These are phyloP conservation scores for Prunus mume DNA, from an alignment of 306 rosid species.

Conservation along the genomic window DNA sequence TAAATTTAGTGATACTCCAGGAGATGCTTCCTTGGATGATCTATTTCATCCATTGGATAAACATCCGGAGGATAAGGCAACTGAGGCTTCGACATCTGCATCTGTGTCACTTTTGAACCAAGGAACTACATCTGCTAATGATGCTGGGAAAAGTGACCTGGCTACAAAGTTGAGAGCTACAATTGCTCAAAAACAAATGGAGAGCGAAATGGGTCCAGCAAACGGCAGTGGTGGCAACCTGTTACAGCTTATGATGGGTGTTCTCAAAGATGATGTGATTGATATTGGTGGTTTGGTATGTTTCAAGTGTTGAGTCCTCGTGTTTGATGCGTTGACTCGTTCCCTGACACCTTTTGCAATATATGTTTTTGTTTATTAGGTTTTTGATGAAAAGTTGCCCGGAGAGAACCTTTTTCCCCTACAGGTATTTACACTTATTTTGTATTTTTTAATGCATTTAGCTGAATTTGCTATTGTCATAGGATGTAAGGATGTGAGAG, in stretches of 20 bases:
- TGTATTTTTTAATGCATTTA: background rate
- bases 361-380: slow-evolving; percentile 46
- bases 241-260: slow-evolving; percentile 83
- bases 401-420: slow-evolving; percentile 90
- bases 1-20: slow-evolving; percentile 96
- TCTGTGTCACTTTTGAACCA: slow-evolving; percentile 53
- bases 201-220: slow-evolving; percentile 75
- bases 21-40: slow-evolving; percentile 97
- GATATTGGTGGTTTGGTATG: slow-evolving; percentile 96
- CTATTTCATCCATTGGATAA: slow-evolving; percentile 80
- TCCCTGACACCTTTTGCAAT: slow-evolving; percentile 17
- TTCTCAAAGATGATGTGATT: slow-evolving; percentile 77
- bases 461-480: background rate
- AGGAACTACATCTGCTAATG: slow-evolving; percentile 48
- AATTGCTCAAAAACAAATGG: slow-evolving; percentile 91
- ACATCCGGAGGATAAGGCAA: slow-evolving; percentile 53
- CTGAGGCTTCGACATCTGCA: slow-evolving; percentile 81
- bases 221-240: slow-evolving; percentile 80
- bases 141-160: slow-evolving; percentile 78
- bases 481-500: background rate
- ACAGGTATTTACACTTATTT: slow-evolving; percentile 53
- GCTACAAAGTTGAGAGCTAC: slow-evolving; percentile 95
- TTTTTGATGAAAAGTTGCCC: slow-evolving; percentile 81
- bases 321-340: slow-evolving; percentile 1
- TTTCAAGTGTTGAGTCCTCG: slow-evolving; percentile 6